Base-by-base conservation (phyloP, 345 rosid genomes). In the Rhizophora apiculata region DNA sequence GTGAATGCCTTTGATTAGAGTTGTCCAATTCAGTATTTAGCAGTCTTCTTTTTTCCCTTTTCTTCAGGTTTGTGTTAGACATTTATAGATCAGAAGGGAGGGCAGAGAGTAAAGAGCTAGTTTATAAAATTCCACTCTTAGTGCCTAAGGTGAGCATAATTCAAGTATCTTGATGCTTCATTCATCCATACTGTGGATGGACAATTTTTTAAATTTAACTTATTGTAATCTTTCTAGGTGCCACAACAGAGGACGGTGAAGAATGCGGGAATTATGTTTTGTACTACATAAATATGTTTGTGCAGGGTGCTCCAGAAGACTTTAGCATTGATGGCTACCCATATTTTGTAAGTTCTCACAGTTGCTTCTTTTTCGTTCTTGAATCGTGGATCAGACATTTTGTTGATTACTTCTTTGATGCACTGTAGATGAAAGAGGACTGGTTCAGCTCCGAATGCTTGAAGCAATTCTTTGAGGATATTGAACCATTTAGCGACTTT, bases 241-340 rank as follows among this genome's bases (percentile, higher is more conserved):
- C 93, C 96, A 26, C 96, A 86, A 59, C 96, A 90, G 73, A 84
- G 85, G 74, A 86, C 57, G 86, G 65, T 61, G 84, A 70, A 36
- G 93, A 88, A 74, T 90, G 96, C 74, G 96, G 93, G 39, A 82
- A 70, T 62, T 90, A 79, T 78, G 93, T 90, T 59, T 87, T 90
- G 43, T 86, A 86, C 81, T 90, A 65, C 74, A 86, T 88, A 37
- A 81, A 86, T 46, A 76, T 84, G 79, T 90, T 90, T 57, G 80
- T 88, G 49, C 51, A 80, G 76, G 70, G 49, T 9, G 91, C 93
- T 67, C 85, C 88, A 21, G 80, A 77, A 53, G 66, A 80, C 74
- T 83, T 88, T 64, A 77, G n/a, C 68, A 18, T 60, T 0, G 77
- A 78, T 0, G 68, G 46, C 20, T 80, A 79, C 74, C 86, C 89